Conservation (phyloP, 176 grass and related monocot genomes). For the Rhipidocladum racemiflorum region DNA sequence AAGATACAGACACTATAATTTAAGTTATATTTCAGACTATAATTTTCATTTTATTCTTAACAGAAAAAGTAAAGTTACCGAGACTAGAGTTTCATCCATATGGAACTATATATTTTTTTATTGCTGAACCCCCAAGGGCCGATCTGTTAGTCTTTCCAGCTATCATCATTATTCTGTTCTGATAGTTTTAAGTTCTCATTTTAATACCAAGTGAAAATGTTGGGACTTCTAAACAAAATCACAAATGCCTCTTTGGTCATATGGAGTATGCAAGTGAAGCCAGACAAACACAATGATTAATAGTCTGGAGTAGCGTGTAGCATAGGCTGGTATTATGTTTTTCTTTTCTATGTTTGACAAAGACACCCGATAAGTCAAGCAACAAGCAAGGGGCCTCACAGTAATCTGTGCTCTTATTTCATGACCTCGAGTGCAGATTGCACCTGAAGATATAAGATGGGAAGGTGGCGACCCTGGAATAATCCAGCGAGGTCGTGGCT, state of each 20-base stretch:
- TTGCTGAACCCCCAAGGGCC: not conserved
- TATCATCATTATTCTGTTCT: not conserved
- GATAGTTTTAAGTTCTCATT: not conserved
- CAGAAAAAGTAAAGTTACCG: not conserved
- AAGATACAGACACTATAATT: not conserved
- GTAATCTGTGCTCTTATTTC: constrained; percentile 8
- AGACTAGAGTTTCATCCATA: not conserved
- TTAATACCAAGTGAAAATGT: not conserved
- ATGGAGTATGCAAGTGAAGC: too few relatives aligned
- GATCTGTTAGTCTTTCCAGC: not conserved
- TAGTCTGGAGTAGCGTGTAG: not conserved
- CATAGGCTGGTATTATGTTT: not conserved
- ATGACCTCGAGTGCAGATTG: constrained; percentile 47
- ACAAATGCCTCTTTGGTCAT: not conserved
- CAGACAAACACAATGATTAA: not conserved
- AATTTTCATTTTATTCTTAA: not conserved
- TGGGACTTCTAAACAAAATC: not conserved
- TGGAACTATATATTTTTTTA: not conserved
- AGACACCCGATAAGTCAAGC: not conserved
- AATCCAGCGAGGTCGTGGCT: constrained; percentile 37
- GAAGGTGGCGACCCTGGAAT: constrained; percentile 63
- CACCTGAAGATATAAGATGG: constrained; percentile 85
- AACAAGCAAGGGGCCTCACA: not conserved
- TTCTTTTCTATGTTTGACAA: not conserved
- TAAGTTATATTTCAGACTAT: not conserved